Evolutionary conservation across 371 early-diverging fungal genomes (phyloP).

Genomic region (Mucor racemosus): DNA sequence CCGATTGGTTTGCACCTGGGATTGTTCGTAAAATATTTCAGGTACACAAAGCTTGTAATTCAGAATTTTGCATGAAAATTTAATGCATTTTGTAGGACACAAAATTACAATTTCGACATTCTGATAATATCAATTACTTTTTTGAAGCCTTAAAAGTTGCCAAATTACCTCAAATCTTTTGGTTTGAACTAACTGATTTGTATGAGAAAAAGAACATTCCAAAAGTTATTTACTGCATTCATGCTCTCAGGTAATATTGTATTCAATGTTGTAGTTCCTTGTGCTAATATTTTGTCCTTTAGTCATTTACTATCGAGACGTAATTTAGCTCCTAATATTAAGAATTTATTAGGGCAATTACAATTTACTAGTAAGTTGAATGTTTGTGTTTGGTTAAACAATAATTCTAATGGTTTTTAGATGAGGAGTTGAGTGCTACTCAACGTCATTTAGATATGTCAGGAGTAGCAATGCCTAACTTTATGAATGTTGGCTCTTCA

Average conservation of each 20-base stretch:
- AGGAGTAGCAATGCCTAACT: conserved; percentile 82
- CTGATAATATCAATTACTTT: conserved; percentile 98
- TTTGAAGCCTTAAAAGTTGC: conserved; percentile 83
- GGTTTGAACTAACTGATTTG: conserved; percentile 98
- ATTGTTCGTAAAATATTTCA: conserved; percentile 89
- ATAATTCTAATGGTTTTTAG: conserved; percentile 33
- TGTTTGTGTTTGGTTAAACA: not conserved
- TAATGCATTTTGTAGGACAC: conserved; percentile 57
- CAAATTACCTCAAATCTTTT: conserved; percentile 90
- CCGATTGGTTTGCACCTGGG: conserved; percentile 84
- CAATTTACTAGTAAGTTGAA: conserved; percentile 79
- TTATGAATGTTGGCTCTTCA: conserved; percentile 76
- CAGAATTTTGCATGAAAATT: too few relatives aligned
- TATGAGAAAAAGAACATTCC: conserved; percentile 99
- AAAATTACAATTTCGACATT: conserved; percentile 93
- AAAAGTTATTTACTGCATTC: conserved; percentile 99
- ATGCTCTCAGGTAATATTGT: conserved; percentile 86
- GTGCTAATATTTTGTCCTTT: not conserved
- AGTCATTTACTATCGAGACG: conserved; percentile 88
- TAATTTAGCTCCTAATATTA: conserved; percentile 89
- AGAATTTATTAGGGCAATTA: conserved; percentile 90
- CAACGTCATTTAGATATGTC: conserved; percentile 84
- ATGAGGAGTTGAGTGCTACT: conserved; percentile 83
- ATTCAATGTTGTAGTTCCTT: too few relatives aligned
- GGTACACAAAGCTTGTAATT: conserved; percentile 32